Evolutionary conservation across 148 eudicot genomes (phyloP).

Genomic region (Spergularia bocconei): DNA sequence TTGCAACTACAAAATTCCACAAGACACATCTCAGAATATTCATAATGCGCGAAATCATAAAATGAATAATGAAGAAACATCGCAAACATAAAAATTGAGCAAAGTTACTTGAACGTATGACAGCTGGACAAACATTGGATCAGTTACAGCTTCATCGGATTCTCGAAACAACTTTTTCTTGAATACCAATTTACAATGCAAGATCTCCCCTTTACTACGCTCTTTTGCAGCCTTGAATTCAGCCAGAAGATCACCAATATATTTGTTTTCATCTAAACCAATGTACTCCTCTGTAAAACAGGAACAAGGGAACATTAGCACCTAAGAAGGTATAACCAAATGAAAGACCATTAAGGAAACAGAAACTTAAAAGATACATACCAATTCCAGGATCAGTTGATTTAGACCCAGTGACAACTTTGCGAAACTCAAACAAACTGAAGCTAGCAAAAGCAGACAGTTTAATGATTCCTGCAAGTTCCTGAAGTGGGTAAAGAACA

Average conservation of each 20-base stretch:
- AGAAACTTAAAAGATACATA: constrained; percentile 26
- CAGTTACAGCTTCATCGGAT: constrained; percentile 92
- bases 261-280: constrained; percentile 91
- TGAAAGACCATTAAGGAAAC: neutral
- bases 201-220: constrained; percentile 89
- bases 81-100: neutral
- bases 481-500: constrained; percentile 47
- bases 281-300: constrained; percentile 73
- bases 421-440: constrained; percentile 90
- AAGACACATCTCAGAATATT: neutral
- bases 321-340: neutral
- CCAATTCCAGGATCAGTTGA: constrained; percentile 90
- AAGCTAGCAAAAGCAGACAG: constrained; percentile 83
- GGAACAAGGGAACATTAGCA: constrained; percentile 13
- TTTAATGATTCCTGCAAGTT: constrained; percentile 90
- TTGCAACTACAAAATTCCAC: constrained; percentile 59
- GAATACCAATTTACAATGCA: constrained; percentile 90
- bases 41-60: neutral
- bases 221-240: constrained; percentile 96
- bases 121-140: constrained; percentile 96
- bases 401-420: constrained; percentile 81
- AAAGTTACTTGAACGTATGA: constrained; percentile 82
- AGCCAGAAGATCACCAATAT: constrained; percentile 88
- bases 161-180: constrained; percentile 94
- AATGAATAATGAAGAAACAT: neutral